A percentile compares a stretch with the other conserved stretches of the same genome.
Conservation (phyloP, 768 basidiomycete species). For the Agrocybe praecox region DNA sequence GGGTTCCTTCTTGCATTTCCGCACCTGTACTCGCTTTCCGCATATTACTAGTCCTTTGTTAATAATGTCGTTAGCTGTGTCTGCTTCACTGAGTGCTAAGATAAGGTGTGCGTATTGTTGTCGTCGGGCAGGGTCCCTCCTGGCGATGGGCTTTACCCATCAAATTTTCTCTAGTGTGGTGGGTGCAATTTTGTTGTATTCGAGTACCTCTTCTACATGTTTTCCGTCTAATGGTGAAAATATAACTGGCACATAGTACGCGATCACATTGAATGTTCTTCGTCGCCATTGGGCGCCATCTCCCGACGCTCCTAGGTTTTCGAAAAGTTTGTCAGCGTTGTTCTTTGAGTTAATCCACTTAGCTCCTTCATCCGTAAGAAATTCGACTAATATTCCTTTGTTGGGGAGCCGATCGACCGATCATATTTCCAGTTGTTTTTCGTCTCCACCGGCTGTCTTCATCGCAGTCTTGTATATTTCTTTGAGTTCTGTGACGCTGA, state of each 20-base stretch:
- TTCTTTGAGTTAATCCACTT: neutral
- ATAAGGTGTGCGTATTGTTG: neutral
- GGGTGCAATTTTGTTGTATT: neutral
- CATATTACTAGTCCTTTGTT: neutral
- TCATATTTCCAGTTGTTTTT: neutral
- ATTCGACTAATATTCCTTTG: neutral
- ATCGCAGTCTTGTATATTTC: neutral
- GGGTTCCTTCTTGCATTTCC: constrained; percentile 7
- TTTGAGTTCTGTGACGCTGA: neutral
- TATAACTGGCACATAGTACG: neutral
- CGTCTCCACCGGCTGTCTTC: neutral
- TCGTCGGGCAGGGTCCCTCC: neutral
- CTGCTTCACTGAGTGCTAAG: neutral
- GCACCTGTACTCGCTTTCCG: neutral
- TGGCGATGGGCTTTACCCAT: neutral
- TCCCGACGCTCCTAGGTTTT: neutral
- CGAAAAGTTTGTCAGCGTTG: neutral
- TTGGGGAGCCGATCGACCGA: neutral
- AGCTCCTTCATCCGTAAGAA: neutral
- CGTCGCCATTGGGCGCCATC: neutral
- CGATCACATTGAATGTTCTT: neutral
- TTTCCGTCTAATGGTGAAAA: neutral
- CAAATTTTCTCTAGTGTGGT: neutral
- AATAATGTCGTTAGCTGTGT: neutral
- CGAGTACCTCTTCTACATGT: neutral